Conservation (phyloP, 306 rosid genomes). For the Vicia faba region DNA sequence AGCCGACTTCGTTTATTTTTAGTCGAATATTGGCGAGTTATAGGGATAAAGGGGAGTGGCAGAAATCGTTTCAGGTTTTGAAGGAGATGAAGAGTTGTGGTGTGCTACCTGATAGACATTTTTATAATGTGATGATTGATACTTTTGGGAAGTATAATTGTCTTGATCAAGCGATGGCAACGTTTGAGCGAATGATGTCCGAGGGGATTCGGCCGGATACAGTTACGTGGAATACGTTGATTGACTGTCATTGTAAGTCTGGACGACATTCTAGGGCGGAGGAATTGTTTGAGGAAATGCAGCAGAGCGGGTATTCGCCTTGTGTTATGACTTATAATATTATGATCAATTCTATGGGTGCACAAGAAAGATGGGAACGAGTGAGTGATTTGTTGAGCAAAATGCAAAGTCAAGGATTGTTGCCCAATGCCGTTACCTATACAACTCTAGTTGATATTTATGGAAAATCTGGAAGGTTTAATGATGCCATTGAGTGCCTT, state of each 20-base stretch:
- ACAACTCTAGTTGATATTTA: constrained; percentile 82
- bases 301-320: constrained; percentile 62
- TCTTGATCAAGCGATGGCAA: constrained; percentile 78
- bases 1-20: constrained; percentile 67
- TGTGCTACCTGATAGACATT: constrained; percentile 77
- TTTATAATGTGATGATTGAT: constrained; percentile 94
- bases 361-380: constrained; percentile 78
- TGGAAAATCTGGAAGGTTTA: constrained; percentile 82
- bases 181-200: constrained; percentile 74
- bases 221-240: constrained; percentile 87
- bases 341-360: constrained; percentile 79
- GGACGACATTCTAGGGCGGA: constrained; percentile 64
- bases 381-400: constrained; percentile 67
- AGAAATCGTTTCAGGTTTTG: constrained; percentile 80
- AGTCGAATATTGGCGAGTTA: constrained; percentile 80
- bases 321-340: constrained; percentile 77
- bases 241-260: constrained; percentile 74
- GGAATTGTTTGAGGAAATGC: constrained; percentile 88
- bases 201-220: constrained; percentile 79
- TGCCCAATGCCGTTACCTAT: constrained; percentile 80
- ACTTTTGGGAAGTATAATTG: constrained; percentile 83
- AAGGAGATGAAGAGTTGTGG: constrained; percentile 84
- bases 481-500: constrained; percentile 79
- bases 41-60: constrained; percentile 93
- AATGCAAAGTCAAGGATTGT: constrained; percentile 83